Base-by-base conservation (phyloP, 2,329 filamentous ascomycete genomes). In the Paecilomyces sp. region DNA sequence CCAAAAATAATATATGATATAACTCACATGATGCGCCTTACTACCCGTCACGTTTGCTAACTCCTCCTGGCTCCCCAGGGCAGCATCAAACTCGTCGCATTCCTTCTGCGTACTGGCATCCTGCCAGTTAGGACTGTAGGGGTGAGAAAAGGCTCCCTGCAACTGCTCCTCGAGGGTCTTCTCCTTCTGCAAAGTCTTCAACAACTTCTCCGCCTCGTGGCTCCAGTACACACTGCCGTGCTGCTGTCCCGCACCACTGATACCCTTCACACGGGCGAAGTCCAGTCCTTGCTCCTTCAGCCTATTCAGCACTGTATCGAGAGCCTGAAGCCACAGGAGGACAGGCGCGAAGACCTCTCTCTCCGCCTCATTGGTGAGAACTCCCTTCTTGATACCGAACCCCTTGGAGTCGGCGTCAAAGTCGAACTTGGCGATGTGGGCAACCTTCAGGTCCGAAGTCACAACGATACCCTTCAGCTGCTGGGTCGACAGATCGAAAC, bases 181-280 rank as follows among this genome's bases (percentile, higher is more conserved):
- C 22, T 76, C 76, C 2, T 82, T 71, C 65, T 90, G 81, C 52
- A 97, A 77, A 12, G 69, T 77, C 3, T 73, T 77, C 52, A 97
- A 81, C 52, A 88, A 70, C 7, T 75, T 69, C 70, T 90, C 88
- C 5, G 90, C 92, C 59, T 86, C 78, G 53, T 79, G 74, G 60
- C 84, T 89, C 93, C 93, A 97, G 78, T 94, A 97, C 30, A 97
- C 92, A 73, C 93, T 97, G 34, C 94, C 94, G 75, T 97, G 94
- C 80, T 99, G 94, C 83, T 97, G 95, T 58, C 94, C 92, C 15
- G 93, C 92, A 63, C 92, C 94, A 69, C 90, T 93, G 66, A 99
- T 83, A 31, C 91, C 93, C 69, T 84, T 86, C 64, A 99, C 86
- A 57, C 85, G 84, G 57, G 81, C 77, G 68, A 97, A 88, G 65